Percentiles rank a stretch among this genome's conserved stretches.
Conservation (phyloP, 257 asterid genomes). For the Nicotiana benthamiana region DNA sequence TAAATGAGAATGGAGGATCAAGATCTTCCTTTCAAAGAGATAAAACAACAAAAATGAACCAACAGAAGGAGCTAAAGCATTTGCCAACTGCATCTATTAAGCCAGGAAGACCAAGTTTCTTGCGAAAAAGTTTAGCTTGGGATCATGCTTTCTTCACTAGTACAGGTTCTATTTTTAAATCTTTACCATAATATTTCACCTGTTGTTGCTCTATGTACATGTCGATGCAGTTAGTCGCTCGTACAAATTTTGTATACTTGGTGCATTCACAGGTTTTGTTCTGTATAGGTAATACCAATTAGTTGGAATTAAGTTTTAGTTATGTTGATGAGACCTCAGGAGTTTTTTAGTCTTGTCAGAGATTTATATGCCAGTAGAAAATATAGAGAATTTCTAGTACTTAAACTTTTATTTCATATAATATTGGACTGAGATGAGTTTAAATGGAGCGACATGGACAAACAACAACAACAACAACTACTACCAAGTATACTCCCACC, state of each 20-base stretch:
- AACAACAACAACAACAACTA: too few relatives aligned
- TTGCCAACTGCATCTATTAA: not conserved
- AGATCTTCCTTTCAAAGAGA: slow-evolving; percentile 7
- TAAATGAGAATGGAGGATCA: slow-evolving; percentile 9
- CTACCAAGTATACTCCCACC: too few relatives aligned
- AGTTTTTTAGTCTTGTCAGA: too few relatives aligned
- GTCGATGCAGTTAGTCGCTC: too few relatives aligned
- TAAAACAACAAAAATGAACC: not conserved
- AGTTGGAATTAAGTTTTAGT: not conserved
- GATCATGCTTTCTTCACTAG: slow-evolving; percentile 49
- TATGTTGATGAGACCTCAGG: not conserved
- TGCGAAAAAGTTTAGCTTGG: slow-evolving; percentile 71
- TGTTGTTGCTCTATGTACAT: too few relatives aligned
- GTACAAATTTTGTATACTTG: too few relatives aligned
- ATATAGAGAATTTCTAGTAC: too few relatives aligned
- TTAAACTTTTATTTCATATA: too few relatives aligned
- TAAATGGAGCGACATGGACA: not conserved
- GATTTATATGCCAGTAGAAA: too few relatives aligned
- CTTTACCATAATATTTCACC: not conserved
- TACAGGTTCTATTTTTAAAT: slow-evolving; percentile 29
- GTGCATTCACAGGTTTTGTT: too few relatives aligned
- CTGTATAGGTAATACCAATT: not conserved
- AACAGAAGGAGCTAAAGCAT: slow-evolving; percentile 6
- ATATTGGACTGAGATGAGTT: not conserved
- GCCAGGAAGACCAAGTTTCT: slow-evolving; percentile 40